Evolutionary conservation across 148 eudicot species (phyloP).

Genomic region (Oxyria digyna): DNA sequence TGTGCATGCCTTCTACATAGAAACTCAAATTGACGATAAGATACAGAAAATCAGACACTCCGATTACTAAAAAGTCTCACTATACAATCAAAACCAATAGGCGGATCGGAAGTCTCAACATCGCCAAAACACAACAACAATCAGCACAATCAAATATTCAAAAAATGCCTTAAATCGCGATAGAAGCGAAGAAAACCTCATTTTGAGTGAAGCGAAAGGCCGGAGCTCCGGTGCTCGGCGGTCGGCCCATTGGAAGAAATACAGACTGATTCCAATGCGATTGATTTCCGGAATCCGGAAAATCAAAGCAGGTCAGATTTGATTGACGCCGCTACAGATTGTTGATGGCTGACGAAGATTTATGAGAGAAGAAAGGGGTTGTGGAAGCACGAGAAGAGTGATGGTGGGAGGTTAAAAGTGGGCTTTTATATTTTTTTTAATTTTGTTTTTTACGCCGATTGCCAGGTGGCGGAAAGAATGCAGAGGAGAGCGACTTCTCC

Average conservation of each 20-base stretch:
- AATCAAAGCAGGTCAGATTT: background rate
- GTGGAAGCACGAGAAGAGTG: background rate
- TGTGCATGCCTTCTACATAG: background rate
- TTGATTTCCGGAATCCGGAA: background rate
- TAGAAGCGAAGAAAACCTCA: slow-evolving; percentile 34
- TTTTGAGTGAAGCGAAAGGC: slow-evolving; percentile 54
- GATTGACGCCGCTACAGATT: background rate
- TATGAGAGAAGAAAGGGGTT: background rate
- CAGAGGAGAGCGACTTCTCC: background rate
- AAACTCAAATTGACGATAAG: background rate
- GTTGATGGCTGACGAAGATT: background rate
- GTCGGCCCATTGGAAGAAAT: slow-evolving; percentile 49
- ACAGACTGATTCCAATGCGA: background rate
- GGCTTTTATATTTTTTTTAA: background rate
- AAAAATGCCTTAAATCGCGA: background rate
- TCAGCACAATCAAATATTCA: background rate
- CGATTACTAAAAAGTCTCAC: background rate
- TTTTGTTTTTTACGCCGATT: background rate
- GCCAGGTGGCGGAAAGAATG: slow-evolving; percentile 2
- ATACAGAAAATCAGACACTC: background rate
- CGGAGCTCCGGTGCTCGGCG: slow-evolving; percentile 75
- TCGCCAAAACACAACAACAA: background rate
- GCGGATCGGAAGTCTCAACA: background rate
- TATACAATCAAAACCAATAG: no score
- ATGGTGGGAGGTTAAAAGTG: slow-evolving; percentile 7